Base-by-base conservation (phyloP, 116 monocot species). In the Dioscorea cayenensis region DNA sequence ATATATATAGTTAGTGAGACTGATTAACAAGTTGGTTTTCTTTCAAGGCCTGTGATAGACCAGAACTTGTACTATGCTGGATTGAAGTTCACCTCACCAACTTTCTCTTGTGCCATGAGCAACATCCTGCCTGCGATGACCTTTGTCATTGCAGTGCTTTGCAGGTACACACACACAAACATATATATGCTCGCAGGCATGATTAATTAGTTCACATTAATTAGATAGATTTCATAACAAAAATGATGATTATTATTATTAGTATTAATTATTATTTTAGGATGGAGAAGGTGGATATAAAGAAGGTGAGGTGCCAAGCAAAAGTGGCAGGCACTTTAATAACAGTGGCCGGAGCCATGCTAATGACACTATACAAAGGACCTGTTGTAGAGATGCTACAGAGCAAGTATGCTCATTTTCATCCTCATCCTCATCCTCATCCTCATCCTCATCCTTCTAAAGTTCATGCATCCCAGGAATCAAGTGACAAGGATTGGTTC, bases 301-400 rank as follows among this genome's bases (percentile, higher is more conserved):
- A 74, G 73, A 86, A 75, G 63, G 65, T 84, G 52, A 77, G 72
- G 23, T 84, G 74, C 79, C 86, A 86, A 16, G 90, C 90, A 0
- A 90, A 90, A 70, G 75, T 90, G 28, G 79, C 64, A 4, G 90
- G 86, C 10, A 90, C 90, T 7, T 28, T 86, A 58, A 82, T 90
- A 51, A 82, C 86, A 0, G 86, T 90, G 8, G 90, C 78, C 2
- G 90, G 90, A 20, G 90, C 90, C 51, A 90, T 90, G 86, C 2
- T 90, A 37, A 84, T 90, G 86, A 90, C 86, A 19, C 82, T 90
- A 14, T 86, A 90, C 82, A 90, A 90, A 70, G 86, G 90, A 22
- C 84, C 86, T 10, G 38, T 84, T 2, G 17, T 90, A 32, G 76
- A 89, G 63, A 76, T 89, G 81, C 12, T 80, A 10, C 80, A 86